Percentiles rank a stretch among this genome's conserved stretches.
Evolutionary conservation across 139 green algal species (phyloP).

Genomic region (Desmodesmus armatus): DNA sequence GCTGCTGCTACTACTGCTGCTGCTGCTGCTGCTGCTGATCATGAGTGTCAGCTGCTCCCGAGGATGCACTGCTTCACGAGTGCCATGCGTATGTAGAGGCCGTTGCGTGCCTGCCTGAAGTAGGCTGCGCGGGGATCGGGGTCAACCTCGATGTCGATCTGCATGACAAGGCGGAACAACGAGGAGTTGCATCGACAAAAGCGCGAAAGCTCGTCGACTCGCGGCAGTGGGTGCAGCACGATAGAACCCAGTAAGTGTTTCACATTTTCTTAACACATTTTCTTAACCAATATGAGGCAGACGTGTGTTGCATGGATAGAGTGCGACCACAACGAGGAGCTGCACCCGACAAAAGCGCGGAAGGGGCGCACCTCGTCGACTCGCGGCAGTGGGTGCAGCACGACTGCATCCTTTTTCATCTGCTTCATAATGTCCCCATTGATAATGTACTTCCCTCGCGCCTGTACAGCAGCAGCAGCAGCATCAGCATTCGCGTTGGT

Average conservation of each 20-base stretch:
- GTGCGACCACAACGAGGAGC: not conserved
- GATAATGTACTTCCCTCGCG: conserved; percentile 95
- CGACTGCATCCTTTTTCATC: conserved; percentile 82
- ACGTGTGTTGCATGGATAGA: too few species aligned
- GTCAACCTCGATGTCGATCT: conserved; percentile 96
- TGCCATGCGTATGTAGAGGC: conserved; percentile 98
- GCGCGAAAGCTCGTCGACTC: conserved; percentile 43
- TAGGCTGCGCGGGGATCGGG: conserved; percentile 95
- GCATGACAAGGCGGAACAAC: too few species aligned
- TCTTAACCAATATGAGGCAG: too few species aligned
- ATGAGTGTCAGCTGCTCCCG: too few species aligned
- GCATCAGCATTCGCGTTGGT: not conserved
- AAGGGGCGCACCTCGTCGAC: conserved; percentile 99
- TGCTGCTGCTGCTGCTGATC: too few species aligned
- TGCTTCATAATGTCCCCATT: conserved; percentile 86
- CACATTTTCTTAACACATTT: too few species aligned
- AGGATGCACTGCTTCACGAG: conserved; percentile 88
- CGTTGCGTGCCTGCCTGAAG: conserved; percentile 98
- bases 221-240: conserved; percentile 97
- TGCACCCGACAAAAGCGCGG: too few species aligned
- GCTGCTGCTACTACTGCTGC: too few species aligned
- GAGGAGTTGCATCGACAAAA: too few species aligned
- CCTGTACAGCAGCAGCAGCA: conserved; percentile 38
- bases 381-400: conserved; percentile 98
- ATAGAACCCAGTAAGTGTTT: too few species aligned